Conservation (phyloP, 805 yeast species). For the Wickerhamomyces bisporus region DNA sequence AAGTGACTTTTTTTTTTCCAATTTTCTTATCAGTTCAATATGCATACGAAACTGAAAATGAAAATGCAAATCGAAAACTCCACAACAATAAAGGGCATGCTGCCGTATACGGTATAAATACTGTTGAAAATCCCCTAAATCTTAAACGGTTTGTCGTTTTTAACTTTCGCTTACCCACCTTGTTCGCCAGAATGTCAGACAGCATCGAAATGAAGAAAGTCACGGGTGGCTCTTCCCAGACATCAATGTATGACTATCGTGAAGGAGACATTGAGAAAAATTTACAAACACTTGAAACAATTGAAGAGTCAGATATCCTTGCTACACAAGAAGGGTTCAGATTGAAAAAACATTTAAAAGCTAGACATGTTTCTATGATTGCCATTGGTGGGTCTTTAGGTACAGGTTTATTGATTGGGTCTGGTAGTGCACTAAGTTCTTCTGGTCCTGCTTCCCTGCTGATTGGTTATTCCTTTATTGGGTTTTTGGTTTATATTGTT, state of each 20-base stretch:
- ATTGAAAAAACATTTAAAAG: conserved; percentile 33
- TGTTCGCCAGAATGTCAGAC: neutral
- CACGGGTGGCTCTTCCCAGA: neutral
- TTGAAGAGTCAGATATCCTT: conserved; percentile 2
- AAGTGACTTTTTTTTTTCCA: no score
- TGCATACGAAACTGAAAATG: no score
- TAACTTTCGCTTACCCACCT: no score
- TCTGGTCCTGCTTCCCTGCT: conserved; percentile 57
- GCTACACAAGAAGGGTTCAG: conserved; percentile 22
- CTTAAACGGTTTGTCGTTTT: neutral
- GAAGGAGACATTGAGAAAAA: neutral
- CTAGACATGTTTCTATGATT: conserved; percentile 60
- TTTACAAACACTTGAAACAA: neutral
- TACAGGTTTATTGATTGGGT: conserved; percentile 64
- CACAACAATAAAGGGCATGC: no score
- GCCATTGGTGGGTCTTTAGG: conserved; percentile 73
- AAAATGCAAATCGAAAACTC: no score
- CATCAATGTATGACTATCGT: neutral
- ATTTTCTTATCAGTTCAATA: no score
- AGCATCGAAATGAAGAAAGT: neutral
- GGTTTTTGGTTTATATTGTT: conserved; percentile 63
- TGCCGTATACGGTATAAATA: no score
- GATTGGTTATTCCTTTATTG: conserved; percentile 64
- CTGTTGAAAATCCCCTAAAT: neutral
- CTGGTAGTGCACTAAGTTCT: conserved; percentile 50